phyloP scores from a whole-genome alignment of 352 stramenopile species.

The Salisapilia sapeloensis region DNA sequence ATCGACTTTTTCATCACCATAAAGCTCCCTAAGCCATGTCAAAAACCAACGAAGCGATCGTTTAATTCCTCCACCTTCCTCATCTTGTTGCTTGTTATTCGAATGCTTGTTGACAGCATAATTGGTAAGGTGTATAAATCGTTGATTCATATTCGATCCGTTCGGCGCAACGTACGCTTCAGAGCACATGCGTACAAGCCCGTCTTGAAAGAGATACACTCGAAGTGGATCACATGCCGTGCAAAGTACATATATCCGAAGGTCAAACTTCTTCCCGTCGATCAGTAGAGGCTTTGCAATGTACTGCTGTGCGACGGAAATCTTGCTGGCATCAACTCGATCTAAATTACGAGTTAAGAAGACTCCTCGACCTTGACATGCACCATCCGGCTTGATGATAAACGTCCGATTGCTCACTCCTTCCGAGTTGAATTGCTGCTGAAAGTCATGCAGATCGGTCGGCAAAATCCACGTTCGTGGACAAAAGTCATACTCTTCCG shows the following conservation, averaged over 20 bases:
- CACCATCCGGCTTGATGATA: constrained; percentile 91
- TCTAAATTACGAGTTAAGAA: constrained; percentile 87
- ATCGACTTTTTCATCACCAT: constrained; percentile 41
- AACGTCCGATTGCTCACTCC: constrained; percentile 85
- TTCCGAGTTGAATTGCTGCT: constrained; percentile 78
- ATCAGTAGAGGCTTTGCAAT: constrained; percentile 57
- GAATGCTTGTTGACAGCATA: constrained; percentile 86
- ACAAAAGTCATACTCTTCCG: constrained; percentile 87
- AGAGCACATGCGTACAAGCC: constrained; percentile 81
- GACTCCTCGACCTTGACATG: constrained; percentile 83
- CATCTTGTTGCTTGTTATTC: constrained; percentile 47
- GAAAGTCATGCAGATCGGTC: constrained; percentile 86
- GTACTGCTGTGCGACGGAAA: constrained; percentile 81
- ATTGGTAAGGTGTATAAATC: constrained; percentile 88
- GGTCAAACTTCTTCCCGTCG: constrained; percentile 86
- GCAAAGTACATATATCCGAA: constrained; percentile 86
- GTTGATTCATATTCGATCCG: constrained; percentile 64
- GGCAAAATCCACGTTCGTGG: constrained; percentile 95
- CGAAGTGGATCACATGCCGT: constrained; percentile 73
- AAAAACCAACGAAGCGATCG: constrained; percentile 87
- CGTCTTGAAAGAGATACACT: constrained; percentile 85
- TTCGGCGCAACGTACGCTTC: constrained; percentile 77
- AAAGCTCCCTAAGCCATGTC: constrained; percentile 61
- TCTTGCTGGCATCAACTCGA: constrained; percentile 75
- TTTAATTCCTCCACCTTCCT: constrained; percentile 69